Percentiles rank a stretch among this genome's conserved stretches.
phyloP scores from a whole-genome alignment of 345 rosid species.

The Orychophragmus violaceus region DNA sequence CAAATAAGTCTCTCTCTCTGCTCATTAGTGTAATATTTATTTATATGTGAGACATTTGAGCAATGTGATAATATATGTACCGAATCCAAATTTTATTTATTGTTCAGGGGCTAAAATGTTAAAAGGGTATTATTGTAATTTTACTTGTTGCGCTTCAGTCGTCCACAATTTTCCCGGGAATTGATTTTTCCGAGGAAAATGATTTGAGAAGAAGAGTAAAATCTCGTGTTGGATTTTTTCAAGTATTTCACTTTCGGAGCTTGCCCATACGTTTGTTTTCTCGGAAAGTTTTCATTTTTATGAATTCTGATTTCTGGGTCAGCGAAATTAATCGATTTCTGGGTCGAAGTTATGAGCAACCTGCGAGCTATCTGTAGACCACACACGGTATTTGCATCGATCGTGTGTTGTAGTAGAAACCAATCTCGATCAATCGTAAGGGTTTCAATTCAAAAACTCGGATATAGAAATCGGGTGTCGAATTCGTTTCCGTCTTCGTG shows the following conservation, averaged over 20 bases:
- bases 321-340: not conserved
- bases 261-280: constrained; percentile 7
- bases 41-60: not conserved
- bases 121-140: not conserved
- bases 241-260: constrained; percentile 15
- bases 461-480: constrained; percentile 29
- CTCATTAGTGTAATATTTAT: not conserved
- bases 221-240: constrained; percentile 12
- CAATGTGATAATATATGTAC: not conserved
- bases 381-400: constrained; percentile 51
- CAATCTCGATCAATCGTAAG: constrained; percentile 40
- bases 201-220: not conserved
- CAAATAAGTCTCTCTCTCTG: not conserved
- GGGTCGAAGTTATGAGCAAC: constrained; percentile 42
- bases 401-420: constrained; percentile 39
- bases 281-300: not conserved
- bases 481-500: constrained; percentile 34
- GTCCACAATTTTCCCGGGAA: constrained; percentile 39
- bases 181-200: constrained; percentile 8
- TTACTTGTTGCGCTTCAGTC: not conserved
- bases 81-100: not conserved
- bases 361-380: constrained; percentile 62
- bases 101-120: not conserved
- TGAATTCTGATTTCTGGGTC: constrained; percentile 25
- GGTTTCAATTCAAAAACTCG: constrained; percentile 49